Base-by-base conservation (phyloP, 495 filamentous ascomycete species). In the Xylaria telfairii region DNA sequence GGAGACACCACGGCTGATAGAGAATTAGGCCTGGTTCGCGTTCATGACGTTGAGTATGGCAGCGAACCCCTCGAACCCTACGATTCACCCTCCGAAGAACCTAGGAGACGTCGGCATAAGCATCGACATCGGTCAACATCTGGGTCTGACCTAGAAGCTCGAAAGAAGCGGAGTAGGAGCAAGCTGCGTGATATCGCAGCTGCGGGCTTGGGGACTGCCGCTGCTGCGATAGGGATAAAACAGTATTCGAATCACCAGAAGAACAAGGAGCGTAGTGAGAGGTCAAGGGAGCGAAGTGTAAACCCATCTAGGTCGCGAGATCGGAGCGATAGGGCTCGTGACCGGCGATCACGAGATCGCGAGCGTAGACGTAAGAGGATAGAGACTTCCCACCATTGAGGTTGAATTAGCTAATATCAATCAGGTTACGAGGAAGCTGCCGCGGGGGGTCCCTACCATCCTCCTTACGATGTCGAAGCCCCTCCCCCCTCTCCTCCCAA, bases 141-240 rank as follows among this genome's bases (percentile, higher is more conserved):
- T 39, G 77, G 71, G 26, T 85, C 83, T 13, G 84, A 82, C 65
- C 82, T 80, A 34, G 83, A 84, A 53, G 79, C 78, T 71, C 77
- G 81, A 54, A 89, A 87, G 83, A 85, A 87, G 72, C 86, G 91
- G 71, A 90, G 86, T 71, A 77, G 81, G 73, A 92, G 91, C 64
- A 86, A 85, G 66, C 84, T 90, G 47, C 85, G 90, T 34, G 87
- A 90, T 51, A 67, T 93, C n/a, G 90, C 91, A 56, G 88, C 87
- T 28, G 92, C 87, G 3, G 93, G 88, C 7, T 83, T 91, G 34
- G 92, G 88, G 37, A 90, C 92, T 30, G 90, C 88, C 24, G 93
- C 91, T 1, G 90, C 92, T 17, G 94, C 91, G 6, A 85, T 95
- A 70, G 92, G 92, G n/a, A 89, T 93, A 21, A 91, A 88, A 70